Base-by-base conservation (phyloP, 1,139 yeast genomes). In the Lodderomyces theae region DNA sequence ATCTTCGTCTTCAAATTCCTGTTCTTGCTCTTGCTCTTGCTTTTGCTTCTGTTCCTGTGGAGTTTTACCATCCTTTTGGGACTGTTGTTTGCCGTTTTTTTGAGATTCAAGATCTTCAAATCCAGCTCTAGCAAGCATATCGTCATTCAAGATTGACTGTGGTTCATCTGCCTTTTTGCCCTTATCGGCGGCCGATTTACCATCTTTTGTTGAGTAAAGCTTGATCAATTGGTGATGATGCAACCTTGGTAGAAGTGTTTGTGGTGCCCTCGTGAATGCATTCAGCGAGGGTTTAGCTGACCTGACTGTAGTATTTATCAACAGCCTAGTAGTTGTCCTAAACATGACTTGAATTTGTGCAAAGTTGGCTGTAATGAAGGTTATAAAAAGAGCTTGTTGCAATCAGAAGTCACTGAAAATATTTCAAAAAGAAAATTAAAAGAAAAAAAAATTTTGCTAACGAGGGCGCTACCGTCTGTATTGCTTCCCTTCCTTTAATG, bases 41-140 rank as follows among this genome's bases (percentile, higher is more conserved):
- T 36, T 12, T 23, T 23, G 26, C 26, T 23, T 12, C 11, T 25
- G 29, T n/a, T 25, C 29, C 29, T 25, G 16, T 6, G 15, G n/a
- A n/a, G 29, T 25, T 25, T 25, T 25, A 5, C 29, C 16, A 25
- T 25, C 29, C 12, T n/a, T 25, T 25, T n/a, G n/a, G 6, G 29
- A 12, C 26, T 24, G 38, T 28, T 15, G 31, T 9, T 28, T 28
- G 12, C 31, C 32, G 6, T 41, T 42, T 51, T 43, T 40, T 34
- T 45, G 41, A 17, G 43, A 40, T 11, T 52, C 57, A 11, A 55
- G 52, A 35, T 68, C 74, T 39, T 72, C 95, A 47, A 89, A 80
- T 34, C 96, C 96, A 8, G 96, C 96, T 56, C 82, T 80, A 23
- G 85, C 83, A 48, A 89, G 72, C 54, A 89, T 55, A 56, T 89